phyloP scores from a whole-genome alignment of 306 rosid species.

The Cucurbita moschata region DNA sequence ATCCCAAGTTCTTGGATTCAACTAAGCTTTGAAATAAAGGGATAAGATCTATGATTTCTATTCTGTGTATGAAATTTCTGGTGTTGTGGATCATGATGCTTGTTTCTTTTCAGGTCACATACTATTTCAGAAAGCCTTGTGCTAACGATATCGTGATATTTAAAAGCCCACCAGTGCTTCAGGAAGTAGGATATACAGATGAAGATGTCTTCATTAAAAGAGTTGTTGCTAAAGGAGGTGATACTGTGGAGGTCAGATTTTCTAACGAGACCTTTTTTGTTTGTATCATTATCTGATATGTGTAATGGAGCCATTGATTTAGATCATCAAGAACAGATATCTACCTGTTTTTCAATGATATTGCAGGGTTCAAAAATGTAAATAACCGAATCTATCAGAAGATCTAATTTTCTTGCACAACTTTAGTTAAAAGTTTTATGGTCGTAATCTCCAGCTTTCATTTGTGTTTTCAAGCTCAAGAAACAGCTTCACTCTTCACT shows the following conservation, averaged over 20 bases:
- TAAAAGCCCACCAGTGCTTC: constrained; percentile 93
- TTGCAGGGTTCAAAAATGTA: neutral
- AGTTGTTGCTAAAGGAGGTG: constrained; percentile 85
- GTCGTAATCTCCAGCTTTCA: neutral
- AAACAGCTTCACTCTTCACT: neutral
- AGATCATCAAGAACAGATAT: neutral
- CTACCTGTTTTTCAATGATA: neutral
- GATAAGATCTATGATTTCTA: neutral
- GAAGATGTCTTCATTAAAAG: constrained; percentile 91
- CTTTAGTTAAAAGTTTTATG: neutral
- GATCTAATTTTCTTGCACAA: neutral
- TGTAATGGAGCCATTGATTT: neutral
- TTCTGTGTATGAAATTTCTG: neutral
- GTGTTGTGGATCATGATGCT: neutral
- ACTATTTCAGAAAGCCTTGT: constrained; percentile 89
- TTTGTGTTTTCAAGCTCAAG: neutral
- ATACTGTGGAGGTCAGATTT: constrained; percentile 66
- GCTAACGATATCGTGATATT: constrained; percentile 85
- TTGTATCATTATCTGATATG: neutral
- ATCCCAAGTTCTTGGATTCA: neutral
- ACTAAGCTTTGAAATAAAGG: neutral
- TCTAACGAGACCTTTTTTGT: neutral
- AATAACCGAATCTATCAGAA: neutral
- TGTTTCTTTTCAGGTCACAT: constrained; percentile 57
- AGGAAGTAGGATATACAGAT: constrained; percentile 83